Evolutionary conservation across 805 yeast genomes (phyloP), one percentile per base, ranked within the genome.

Genomic region (Kodamaea lidongshanica): DNA sequence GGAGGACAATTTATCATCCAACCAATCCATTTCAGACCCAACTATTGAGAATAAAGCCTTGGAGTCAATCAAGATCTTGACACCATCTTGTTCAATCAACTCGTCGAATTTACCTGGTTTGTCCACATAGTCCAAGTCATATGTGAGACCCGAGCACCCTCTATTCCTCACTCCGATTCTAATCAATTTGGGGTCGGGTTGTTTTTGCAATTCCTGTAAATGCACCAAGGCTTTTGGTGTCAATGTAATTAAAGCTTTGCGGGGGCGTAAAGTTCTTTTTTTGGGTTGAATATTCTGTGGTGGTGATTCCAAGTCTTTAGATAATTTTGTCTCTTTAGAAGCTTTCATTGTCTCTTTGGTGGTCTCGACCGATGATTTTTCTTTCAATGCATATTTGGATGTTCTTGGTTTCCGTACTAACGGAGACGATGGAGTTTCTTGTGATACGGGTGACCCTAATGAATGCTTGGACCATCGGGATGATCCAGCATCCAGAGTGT

Each of bases 1-100:
- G 9, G 92, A 78, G 18, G 87, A 73, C 40, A 92, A 65, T 55
- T 86, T 88, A 50, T 92, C 96, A 50, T 92, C 97, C 28, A 85
- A 67, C 95, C 96, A 92, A 58, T 92, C 98, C 98, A 92, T 92
- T 58, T 88, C 95, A 5, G 94, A 81, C 1, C 98, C 98, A 35
- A 92, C 94, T 25, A 92, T 88, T 44, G 94, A 80, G 56, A 92
- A 88, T 32, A 92, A 67, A 0, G 98, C 98, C 56, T 92, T 92
- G 16, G 97, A 89, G 54, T 92, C 98, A 26, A 92, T 85, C 33
- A 88, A 68, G 3, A 92, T 94, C 54, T 77, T 83, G 23, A 92
- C 94, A 19, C 94, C 96, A 48, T 88, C 95, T 60, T 89, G 97
- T 42, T 75, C 85, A 7, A 92, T 85, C 36, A 80, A 66, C 59